A percentile compares a stretch with the other conserved stretches of the same genome.
These are phyloP conservation scores for Stagonosporopsis cucurbitacearum DNA, from an alignment of 2,329 filamentous ascomycete genomes.

Conservation along the genomic window DNA sequence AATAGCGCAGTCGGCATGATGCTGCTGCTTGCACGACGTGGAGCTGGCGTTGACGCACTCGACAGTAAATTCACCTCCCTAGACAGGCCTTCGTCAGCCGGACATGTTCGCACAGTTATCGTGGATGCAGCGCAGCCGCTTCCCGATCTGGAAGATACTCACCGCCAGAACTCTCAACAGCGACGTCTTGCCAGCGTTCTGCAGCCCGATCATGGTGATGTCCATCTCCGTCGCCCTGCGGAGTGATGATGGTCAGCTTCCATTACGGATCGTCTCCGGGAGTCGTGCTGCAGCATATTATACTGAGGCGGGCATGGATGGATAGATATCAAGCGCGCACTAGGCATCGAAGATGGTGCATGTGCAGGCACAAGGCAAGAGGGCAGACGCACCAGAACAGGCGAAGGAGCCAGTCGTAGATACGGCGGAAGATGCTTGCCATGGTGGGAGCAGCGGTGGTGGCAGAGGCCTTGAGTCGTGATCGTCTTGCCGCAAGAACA, in stretches of 20 bases:
- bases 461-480: constrained; percentile 45
- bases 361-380: constrained; percentile 16
- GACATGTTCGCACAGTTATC: constrained; percentile 24
- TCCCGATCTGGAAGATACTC: constrained; percentile 58
- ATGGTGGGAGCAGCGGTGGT: constrained; percentile 57
- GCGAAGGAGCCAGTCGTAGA: constrained; percentile 98
- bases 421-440: constrained; percentile 88
- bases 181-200: constrained; percentile 98
- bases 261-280: constrained; percentile 18
- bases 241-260: constrained; percentile 31
- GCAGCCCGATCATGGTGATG: constrained; percentile 97
- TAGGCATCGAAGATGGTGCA: constrained; percentile 32
- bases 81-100: constrained; percentile 42
- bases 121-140: constrained; percentile 37
- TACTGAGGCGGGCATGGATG: constrained; percentile 21
- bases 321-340: constrained; percentile 39
- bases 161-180: constrained; percentile 92
- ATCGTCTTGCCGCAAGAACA: constrained; percentile 29
- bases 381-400: constrained; percentile 82
- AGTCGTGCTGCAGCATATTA: constrained; percentile 27
- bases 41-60: constrained; percentile 72
- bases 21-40: constrained; percentile 36
- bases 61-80: constrained; percentile 98
- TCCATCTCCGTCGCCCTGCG: constrained; percentile 98
- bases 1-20: constrained; percentile 36